Conservation (phyloP, 148 eudicot genomes). For the Fallopia convolvulus region DNA sequence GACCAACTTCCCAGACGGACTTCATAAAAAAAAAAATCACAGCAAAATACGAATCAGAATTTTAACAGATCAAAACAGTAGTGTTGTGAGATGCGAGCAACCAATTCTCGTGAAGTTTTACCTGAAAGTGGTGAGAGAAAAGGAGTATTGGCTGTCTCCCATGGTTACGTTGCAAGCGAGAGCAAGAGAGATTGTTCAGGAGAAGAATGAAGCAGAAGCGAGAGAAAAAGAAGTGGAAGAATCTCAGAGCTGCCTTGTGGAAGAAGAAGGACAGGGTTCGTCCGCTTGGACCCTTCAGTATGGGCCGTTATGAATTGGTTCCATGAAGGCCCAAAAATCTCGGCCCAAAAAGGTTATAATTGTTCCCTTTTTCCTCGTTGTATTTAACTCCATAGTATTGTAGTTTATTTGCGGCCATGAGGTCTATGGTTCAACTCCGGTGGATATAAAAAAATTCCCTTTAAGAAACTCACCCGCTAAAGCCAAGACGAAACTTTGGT, state of each 20-base stretch:
- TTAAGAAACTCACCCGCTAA: too few relatives aligned
- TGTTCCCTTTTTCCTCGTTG: too few relatives aligned
- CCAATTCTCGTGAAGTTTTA: background rate
- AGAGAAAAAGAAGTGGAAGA: background rate
- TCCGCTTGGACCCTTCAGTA: background rate
- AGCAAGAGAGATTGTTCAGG: background rate
- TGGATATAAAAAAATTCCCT: too few relatives aligned
- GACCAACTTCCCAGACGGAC: slow-evolving; percentile 96
- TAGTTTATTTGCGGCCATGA: too few relatives aligned
- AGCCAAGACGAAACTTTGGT: too few relatives aligned
- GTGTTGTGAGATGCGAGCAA: background rate
- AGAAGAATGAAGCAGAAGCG: background rate
- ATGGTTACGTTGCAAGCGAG: slow-evolving; percentile 19
- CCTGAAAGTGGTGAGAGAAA: slow-evolving; percentile 99
- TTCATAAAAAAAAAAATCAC: slow-evolving; percentile 11
- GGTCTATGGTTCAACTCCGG: too few relatives aligned
- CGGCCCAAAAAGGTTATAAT: too few relatives aligned
- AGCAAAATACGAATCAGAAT: background rate
- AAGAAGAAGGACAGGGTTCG: slow-evolving; percentile 6
- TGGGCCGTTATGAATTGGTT: background rate
- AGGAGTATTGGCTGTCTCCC: slow-evolving; percentile 98
- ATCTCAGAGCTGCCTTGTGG: slow-evolving; percentile 9
- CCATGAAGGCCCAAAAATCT: background rate
- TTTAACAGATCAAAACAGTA: background rate
- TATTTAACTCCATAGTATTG: too few relatives aligned